Evolutionary conservation across 2,329 filamentous ascomycete species (phyloP), one percentile per base, ranked within the genome.

Genomic region (Corniculantispora saksenae): DNA sequence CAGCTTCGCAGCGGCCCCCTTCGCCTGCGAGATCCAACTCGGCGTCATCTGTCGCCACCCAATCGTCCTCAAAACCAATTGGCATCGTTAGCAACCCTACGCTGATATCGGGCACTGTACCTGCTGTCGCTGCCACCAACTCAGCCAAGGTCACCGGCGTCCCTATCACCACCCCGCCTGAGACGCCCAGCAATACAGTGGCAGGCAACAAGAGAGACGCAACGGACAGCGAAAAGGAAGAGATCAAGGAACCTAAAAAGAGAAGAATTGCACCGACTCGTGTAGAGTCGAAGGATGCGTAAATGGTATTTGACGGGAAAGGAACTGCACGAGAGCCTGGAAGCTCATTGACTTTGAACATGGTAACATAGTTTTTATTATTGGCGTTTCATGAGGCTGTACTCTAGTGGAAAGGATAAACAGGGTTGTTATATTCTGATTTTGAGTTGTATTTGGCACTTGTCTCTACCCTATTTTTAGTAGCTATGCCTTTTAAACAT

Each of bases 1-100:
- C 88, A 55, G 82, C 85, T 63, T 83, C 84, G 19, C 85, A 86
- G 53, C 87, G 91, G 27, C 91, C 93, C 4, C 86, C 89, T 2
- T 95, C 92, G 23, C 93, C 93, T 13, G 86, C 93, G 1, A 84
- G 93, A 67, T 94, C 92, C n/a, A 96, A 93, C 73, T 96, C 93
- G 6, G 86, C 90, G 0, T 94, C 92, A 0, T 96, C 92, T 13
- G 83, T 94, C 55, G 86, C 90, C 5, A 94, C 92, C 0, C 88
- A 89, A 68, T 75, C 82, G 2, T 84, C 84, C 1, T 72, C 76
- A 0, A 77, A 78, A 3, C 77, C 78, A 21, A 80, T 81, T 4
- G 82, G 82, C 1, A 82, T 92, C 35, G 82, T 91, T 57, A 94
- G 89, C 73, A 94, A 94, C 62, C 92, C 93, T 1, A 89, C 91